These are phyloP conservation scores for Myxozyma neotropica DNA, from an alignment of 805 yeast genomes.

Conservation along the genomic window DNA sequence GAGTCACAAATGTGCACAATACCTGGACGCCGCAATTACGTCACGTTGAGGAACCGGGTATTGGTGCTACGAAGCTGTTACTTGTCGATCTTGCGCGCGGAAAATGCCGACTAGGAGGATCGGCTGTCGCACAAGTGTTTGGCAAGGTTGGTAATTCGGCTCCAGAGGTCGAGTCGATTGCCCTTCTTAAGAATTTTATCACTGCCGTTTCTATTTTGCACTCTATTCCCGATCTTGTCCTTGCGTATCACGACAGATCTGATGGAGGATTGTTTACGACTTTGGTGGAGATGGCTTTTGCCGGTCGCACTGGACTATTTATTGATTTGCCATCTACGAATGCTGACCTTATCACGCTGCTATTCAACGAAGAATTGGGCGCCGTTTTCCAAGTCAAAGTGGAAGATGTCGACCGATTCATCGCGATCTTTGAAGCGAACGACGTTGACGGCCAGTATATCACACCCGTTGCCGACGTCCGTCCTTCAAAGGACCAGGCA, in stretches of 20 bases:
- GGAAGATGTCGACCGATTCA: slow-evolving; percentile 58
- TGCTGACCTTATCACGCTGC: slow-evolving; percentile 53
- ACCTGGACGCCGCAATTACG: slow-evolving; percentile 93
- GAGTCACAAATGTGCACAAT: slow-evolving; percentile 77
- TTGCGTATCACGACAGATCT: slow-evolving; percentile 92
- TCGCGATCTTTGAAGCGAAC: slow-evolving; percentile 54
- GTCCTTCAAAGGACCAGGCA: slow-evolving; percentile 51
- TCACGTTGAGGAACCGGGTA: slow-evolving; percentile 51
- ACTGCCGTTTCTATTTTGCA: slow-evolving; percentile 73
- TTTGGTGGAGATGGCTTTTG: slow-evolving; percentile 93
- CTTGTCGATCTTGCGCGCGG: slow-evolving; percentile 76
- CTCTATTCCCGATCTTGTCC: slow-evolving; percentile 57
- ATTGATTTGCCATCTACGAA: slow-evolving; percentile 45
- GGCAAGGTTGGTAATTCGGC: slow-evolving; percentile 78
- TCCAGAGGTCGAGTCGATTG: slow-evolving; percentile 78
- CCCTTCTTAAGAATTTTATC: slow-evolving; percentile 68
- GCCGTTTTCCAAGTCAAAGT: slow-evolving; percentile 85
- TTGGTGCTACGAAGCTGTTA: slow-evolving; percentile 54
- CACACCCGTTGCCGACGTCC: slow-evolving; percentile 65
- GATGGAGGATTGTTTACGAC: slow-evolving; percentile 95
- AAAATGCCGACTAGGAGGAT: slow-evolving; percentile 74
- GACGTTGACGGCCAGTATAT: slow-evolving; percentile 61
- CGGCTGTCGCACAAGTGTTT: slow-evolving; percentile 93
- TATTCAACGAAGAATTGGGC: slow-evolving; percentile 94
- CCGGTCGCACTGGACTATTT: slow-evolving; percentile 83